These are phyloP conservation scores for Bombardia bombarda DNA, from an alignment of 495 filamentous ascomycete genomes.

Conservation along the genomic window DNA sequence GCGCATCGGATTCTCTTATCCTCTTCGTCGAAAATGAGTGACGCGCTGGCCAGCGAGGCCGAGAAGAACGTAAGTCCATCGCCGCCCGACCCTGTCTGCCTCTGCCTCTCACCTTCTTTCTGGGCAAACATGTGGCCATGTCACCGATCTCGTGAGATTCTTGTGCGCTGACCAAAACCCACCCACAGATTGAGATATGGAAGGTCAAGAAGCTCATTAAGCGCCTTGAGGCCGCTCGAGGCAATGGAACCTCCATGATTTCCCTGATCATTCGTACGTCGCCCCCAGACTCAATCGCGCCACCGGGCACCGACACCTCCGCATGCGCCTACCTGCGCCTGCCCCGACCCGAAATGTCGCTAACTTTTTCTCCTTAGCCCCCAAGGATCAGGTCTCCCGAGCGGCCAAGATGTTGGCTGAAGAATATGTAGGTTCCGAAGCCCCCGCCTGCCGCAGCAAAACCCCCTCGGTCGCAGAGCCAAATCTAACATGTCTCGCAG, in stretches of 20 bases:
- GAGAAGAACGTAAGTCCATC: slow-evolving; percentile 79
- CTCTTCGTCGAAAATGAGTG: slow-evolving; percentile 78
- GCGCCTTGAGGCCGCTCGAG: slow-evolving; percentile 82
- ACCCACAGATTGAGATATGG: slow-evolving; percentile 59
- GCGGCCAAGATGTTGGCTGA: slow-evolving; percentile 99
- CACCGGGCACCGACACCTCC: slow-evolving; percentile 10
- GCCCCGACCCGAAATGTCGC: background rate
- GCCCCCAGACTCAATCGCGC: slow-evolving; percentile 3
- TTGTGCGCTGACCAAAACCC: slow-evolving; percentile 12
- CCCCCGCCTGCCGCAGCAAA: background rate
- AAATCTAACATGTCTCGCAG: slow-evolving; percentile 37
- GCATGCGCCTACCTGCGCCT: too few relatives aligned
- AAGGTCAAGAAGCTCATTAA: slow-evolving; percentile 97
- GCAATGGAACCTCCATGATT: slow-evolving; percentile 98
- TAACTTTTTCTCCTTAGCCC: slow-evolving; percentile 49
- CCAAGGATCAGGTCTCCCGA: slow-evolving; percentile 95
- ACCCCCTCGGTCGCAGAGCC: slow-evolving; percentile 2
- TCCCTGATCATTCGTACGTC: slow-evolving; percentile 94
- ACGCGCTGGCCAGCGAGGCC: slow-evolving; percentile 80
- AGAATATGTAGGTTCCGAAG: slow-evolving; percentile 72
- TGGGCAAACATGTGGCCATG: background rate
- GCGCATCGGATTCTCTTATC: too few relatives aligned
- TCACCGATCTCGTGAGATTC: slow-evolving; percentile 3
- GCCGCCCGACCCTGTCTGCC: slow-evolving; percentile 1
- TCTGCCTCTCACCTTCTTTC: background rate